Base-by-base conservation (phyloP, 2,329 filamentous ascomycete species). In the Xylariaceae sp. region DNA sequence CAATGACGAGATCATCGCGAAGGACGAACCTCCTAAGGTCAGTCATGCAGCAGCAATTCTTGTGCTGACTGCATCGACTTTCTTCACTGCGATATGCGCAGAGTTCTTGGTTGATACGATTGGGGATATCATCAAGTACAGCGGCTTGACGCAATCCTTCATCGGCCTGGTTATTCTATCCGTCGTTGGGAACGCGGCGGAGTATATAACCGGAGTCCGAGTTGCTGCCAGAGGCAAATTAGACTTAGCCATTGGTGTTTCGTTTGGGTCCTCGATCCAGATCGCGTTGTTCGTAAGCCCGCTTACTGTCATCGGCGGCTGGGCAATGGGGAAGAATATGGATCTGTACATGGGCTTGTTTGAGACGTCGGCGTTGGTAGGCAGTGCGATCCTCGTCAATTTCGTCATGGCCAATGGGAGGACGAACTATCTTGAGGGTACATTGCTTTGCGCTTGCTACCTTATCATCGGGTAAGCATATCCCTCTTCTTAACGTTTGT, bases 371-470 rank as follows among this genome's bases (percentile, higher is more conserved):
- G 88, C 86, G 53, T 81, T 94, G 64, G 93, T 93, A 69, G 82
- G 91, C 46, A 87, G 83, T 45, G 85, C 90, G 3, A 84, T 94
- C 55, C 89, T 94, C 54, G 88, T 91, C 69, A 92, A 92, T 70
- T 93, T 92, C 66, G 73, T 94, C 47, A 89, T 94, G 47, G 75
- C 91, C 56, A 89, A 94, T 63, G 89, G 89, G 7, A 82, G 89
- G 68, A 90, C 85, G 68, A 94, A 94, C 66, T 94, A 92, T 64
- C 80, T 94, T 13, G 89, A 93, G 71, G 89, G 89, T n/a, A 84
- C 84, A 1, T 66, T 88, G 45, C 66, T 88, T 34, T 83, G 82
- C 59, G 79, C 82, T 0, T 80, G 82, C 5, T 87, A 87, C 64
- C 69, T 87, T 39, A 87, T 87, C 54, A 86, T 87, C 56, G 76